phyloP scores from a whole-genome alignment of 139 green algal species.

The Chlamydomonas sp. region DNA sequence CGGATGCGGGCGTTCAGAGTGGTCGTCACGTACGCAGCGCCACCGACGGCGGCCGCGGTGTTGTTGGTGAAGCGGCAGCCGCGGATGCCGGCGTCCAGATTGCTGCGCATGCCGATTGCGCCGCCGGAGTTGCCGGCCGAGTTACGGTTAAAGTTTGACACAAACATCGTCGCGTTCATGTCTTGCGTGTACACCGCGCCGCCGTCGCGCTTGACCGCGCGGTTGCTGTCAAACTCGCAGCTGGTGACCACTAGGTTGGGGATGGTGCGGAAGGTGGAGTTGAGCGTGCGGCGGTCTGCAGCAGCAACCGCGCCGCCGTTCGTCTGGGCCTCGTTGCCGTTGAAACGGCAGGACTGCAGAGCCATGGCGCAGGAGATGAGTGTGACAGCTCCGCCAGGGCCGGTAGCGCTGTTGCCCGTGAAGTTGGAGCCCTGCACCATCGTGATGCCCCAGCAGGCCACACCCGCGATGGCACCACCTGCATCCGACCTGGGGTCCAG shows the following conservation, averaged over 20 bases:
- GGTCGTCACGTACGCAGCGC: constrained; percentile 1
- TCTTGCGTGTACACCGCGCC: not conserved
- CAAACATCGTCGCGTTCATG: too few relatives aligned
- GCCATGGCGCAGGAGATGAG: too few relatives aligned
- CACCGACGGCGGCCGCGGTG: not conserved
- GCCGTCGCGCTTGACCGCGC: not conserved
- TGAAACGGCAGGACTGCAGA: not conserved
- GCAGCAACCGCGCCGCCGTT: too few relatives aligned
- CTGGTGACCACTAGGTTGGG: too few relatives aligned
- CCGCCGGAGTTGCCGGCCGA: too few relatives aligned
- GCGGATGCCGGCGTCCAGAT: not conserved
- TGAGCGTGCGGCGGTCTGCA: not conserved
- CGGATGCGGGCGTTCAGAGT: not conserved
- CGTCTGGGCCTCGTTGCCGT: not conserved
- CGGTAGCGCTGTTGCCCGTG: not conserved
- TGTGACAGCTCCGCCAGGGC: not conserved
- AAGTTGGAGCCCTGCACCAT: not conserved
- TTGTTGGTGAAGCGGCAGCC: not conserved
- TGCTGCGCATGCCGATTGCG: not conserved
- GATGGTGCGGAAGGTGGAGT: not conserved
- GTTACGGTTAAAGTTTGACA: too few relatives aligned
- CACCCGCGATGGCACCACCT: too few relatives aligned
- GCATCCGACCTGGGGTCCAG: too few relatives aligned
- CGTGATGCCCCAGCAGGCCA: too few relatives aligned
- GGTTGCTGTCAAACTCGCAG: too few relatives aligned